Conservation (phyloP, 1,284 basidiomycete genomes). For the Taiwanofungus camphoratus region DNA sequence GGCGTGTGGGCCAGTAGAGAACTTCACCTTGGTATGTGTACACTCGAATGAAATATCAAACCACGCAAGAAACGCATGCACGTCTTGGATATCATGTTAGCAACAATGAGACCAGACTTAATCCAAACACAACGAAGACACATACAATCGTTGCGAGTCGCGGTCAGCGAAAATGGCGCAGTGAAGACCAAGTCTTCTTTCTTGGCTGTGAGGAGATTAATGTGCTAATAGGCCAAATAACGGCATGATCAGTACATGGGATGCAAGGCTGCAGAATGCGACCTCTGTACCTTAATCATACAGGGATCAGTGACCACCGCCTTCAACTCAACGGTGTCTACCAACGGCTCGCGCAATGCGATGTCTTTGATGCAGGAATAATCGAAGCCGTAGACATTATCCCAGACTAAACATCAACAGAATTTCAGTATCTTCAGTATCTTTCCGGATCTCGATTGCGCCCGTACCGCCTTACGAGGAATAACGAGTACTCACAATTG, state of each 20-base stretch:
- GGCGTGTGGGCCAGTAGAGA: conserved; percentile 93
- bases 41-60: conserved; percentile 97
- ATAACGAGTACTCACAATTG: conserved; percentile 62
- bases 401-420: conserved; percentile 80
- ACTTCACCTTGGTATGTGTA: conserved; percentile 94
- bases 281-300: conserved; percentile 63
- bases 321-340: conserved; percentile 96
- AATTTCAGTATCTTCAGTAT: too few species aligned
- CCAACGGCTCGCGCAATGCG: conserved; percentile 92
- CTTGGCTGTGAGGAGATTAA: conserved; percentile 87
- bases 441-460: too few species aligned
- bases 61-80: conserved; percentile 99
- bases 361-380: conserved; percentile 99
- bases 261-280: background rate
- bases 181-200: conserved; percentile 94
- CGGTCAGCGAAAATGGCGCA: conserved; percentile 75
- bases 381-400: conserved; percentile 99
- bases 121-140: conserved; percentile 12
- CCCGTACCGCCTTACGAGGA: background rate
- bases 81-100: conserved; percentile 43
- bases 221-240: conserved; percentile 53
- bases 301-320: conserved; percentile 89
- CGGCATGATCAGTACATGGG: background rate
- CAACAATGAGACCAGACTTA: background rate
- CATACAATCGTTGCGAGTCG: conserved; percentile 91